Conservation (phyloP, 2,329 filamentous ascomycete genomes). For the Penicillium sp. region DNA sequence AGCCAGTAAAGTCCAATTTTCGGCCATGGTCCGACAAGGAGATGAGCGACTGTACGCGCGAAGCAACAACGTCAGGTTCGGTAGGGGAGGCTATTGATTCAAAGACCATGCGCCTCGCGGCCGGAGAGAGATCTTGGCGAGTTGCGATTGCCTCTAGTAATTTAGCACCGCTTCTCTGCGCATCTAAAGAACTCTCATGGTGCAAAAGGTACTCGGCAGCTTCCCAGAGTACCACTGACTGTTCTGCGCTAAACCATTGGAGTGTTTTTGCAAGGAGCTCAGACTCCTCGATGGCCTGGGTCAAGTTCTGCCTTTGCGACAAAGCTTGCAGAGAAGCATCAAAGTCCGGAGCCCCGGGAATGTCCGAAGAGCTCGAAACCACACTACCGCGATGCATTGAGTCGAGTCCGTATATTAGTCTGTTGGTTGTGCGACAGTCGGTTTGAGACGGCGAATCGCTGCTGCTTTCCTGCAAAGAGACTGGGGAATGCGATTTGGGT, state of each 20-base stretch:
- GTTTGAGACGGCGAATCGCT: conserved; percentile 33
- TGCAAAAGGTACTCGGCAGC: conserved; percentile 40
- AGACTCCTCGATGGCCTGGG: conserved; percentile 42
- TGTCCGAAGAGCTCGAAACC: conserved; percentile 41
- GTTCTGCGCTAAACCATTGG: conserved; percentile 41
- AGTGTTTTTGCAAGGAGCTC: conserved; percentile 35
- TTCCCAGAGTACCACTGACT: conserved; percentile 43
- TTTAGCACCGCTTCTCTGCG: conserved; percentile 36
- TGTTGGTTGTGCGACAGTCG: conserved; percentile 36
- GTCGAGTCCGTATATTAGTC: conserved; percentile 38
- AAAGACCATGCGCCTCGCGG: conserved; percentile 36
- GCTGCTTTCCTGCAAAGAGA: conserved; percentile 33
- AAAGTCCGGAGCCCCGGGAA: conserved; percentile 39
- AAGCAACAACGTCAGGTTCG: conserved; percentile 39
- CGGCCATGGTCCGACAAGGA: conserved; percentile 46
- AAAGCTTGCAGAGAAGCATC: conserved; percentile 39
- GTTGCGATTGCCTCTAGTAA: conserved; percentile 39
- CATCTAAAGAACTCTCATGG: conserved; percentile 36
- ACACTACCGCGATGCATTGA: conserved; percentile 45
- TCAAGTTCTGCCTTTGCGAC: conserved; percentile 35
- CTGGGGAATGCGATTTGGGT: conserved; percentile 41
- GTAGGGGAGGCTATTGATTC: conserved; percentile 37
- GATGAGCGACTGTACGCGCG: conserved; percentile 42
- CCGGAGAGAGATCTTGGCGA: conserved; percentile 42
- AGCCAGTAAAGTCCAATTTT: conserved; percentile 43